phyloP scores from a whole-genome alignment of 2,329 filamentous ascomycete genomes.

The Parascedosporium putredinis region DNA sequence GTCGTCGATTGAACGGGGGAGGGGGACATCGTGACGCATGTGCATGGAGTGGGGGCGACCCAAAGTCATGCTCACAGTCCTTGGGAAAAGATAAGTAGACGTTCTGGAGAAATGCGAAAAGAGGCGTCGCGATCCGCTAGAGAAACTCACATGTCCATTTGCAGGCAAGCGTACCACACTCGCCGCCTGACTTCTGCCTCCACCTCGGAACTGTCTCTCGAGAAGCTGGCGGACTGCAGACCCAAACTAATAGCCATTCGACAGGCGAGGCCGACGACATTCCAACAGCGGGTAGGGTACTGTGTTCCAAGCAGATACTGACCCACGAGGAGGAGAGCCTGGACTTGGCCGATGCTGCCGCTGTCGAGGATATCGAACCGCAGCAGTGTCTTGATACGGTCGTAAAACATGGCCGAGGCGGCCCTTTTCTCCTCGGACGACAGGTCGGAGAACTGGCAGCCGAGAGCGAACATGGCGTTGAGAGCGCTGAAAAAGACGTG shows the following conservation, averaged over 20 bases:
- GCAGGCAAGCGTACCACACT: slow-evolving; percentile 29
- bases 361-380: slow-evolving; percentile 22
- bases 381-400: slow-evolving; percentile 21
- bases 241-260: slow-evolving; percentile 30
- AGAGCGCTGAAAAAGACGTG: slow-evolving; percentile 31
- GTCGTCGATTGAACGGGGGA: slow-evolving; percentile 7
- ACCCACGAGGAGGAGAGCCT: slow-evolving; percentile 27
- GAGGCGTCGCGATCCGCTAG: not conserved
- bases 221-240: slow-evolving; percentile 21
- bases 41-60: slow-evolving; percentile 22
- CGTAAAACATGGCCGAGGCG: slow-evolving; percentile 21
- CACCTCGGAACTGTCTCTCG: slow-evolving; percentile 13
- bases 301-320: slow-evolving; percentile 29
- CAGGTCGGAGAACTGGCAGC: slow-evolving; percentile 26
- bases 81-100: slow-evolving; percentile 8
- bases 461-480: slow-evolving; percentile 32
- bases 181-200: slow-evolving; percentile 25
- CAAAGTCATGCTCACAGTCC: slow-evolving; percentile 27
- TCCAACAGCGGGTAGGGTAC: slow-evolving; percentile 30
- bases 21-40: slow-evolving; percentile 12
- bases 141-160: slow-evolving; percentile 24
- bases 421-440: slow-evolving; percentile 13
- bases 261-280: slow-evolving; percentile 29
- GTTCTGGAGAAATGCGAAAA: not conserved
- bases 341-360: slow-evolving; percentile 27